Evolutionary conservation across 2,329 filamentous ascomycete species (phyloP), one percentile per base, ranked within the genome.

Genomic region (Apiospora phragmitis): DNA sequence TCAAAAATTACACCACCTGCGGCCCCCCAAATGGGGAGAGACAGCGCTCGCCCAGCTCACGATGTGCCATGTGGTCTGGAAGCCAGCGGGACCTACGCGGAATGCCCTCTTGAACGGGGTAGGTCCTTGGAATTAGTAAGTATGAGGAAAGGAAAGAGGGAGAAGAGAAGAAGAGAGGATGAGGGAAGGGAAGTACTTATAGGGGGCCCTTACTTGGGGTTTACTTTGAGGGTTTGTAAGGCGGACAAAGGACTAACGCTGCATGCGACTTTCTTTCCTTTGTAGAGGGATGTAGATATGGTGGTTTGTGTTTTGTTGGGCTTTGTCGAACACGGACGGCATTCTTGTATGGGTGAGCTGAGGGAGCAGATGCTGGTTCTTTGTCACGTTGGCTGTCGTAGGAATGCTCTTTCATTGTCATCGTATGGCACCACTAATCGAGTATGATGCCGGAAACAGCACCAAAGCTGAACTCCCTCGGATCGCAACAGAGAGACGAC

Each of bases 61-160:
- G 55, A 32, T 62, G 55, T 62, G 55, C 55, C 3, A 62, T 62
- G 32, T 62, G 55, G 55, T 62, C 32, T 14, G 18, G 32, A 35
- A 55, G 51, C 55, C 29, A 62, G 32, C 55, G 55, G 32, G 55
- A 62, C 55, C 55, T 62, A 62, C 55, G 8, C 55, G 32, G 9
- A 38, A 62, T 62, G 18, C 55, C 55, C 55, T 62, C 55, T 62
- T 62, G 55, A 38, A 5, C 55, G 55, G 55, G 55, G 55, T 38
- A 62, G 55, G 55, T 62, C 55, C 55, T 38, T 62, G 55, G 55
- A 35, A 38, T 62, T 62, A 62, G 55, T 62, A 62, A 38, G 55
- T 38, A 62, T 62, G 55, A 7, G 29, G 55, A 38, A 55, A 38
- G 18, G 24, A n/a, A 62, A 35, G n/a, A n/a, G n/a, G 26, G 7